These are phyloP conservation scores for Baeospora myosura DNA, from an alignment of 1,284 basidiomycete genomes.

Conservation along the genomic window DNA sequence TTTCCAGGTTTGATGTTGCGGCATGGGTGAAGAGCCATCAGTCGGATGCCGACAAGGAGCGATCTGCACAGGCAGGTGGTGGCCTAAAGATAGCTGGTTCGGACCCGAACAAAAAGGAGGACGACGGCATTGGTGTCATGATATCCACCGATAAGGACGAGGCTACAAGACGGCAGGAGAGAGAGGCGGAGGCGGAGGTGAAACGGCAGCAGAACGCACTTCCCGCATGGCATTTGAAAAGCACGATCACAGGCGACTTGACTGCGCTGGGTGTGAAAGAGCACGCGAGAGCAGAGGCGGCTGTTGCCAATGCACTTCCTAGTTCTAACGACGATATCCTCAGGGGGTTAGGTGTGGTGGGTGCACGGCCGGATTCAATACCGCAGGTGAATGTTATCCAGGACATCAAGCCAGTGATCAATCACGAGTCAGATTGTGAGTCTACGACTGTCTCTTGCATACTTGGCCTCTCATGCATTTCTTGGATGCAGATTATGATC, in stretches of 20 bases:
- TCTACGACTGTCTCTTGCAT: conserved; percentile 9
- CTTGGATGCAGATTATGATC: conserved; percentile 72
- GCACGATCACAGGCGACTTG: conserved; percentile 87
- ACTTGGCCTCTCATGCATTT: conserved; percentile 4
- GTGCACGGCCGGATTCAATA: conserved; percentile 23
- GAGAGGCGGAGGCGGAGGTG: conserved; percentile 64
- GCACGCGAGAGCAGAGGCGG: conserved; percentile 39
- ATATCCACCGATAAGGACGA: conserved; percentile 81
- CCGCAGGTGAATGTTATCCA: conserved; percentile 28
- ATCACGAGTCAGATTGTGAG: conserved; percentile 60
- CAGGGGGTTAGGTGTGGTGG: conserved; percentile 53
- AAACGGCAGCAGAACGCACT: conserved; percentile 86
- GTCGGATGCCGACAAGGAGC: conserved; percentile 51
- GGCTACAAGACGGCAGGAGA: conserved; percentile 54
- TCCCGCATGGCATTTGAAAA: conserved; percentile 90
- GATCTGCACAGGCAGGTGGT: conserved; percentile 39
- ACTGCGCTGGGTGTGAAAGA: conserved; percentile 81
- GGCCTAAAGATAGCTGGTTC: conserved; percentile 70
- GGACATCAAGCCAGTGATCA: conserved; percentile 52
- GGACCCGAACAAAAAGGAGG: conserved; percentile 50
- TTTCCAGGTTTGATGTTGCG: conserved; percentile 69
- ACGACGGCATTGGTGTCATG: conserved; percentile 72
- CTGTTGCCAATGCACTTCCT: conserved; percentile 21
- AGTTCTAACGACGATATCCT: conserved; percentile 63
- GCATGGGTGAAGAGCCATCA: conserved; percentile 69